Conservation (phyloP, 495 filamentous ascomycete species). For the Talaromyces trachyspermus region DNA sequence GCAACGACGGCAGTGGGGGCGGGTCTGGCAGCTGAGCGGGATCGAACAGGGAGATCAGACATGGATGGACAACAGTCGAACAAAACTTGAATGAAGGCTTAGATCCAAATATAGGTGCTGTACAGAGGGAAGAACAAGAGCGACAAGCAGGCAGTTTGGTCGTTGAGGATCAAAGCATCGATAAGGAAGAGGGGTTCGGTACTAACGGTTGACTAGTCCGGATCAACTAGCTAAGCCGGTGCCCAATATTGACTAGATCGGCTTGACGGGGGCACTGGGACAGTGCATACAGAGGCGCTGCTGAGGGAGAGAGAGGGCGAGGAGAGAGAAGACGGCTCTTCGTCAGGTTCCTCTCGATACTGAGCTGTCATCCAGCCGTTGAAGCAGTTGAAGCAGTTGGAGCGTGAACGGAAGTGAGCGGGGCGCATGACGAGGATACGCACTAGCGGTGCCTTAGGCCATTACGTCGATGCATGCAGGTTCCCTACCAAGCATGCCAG, state of each 20-base stretch:
- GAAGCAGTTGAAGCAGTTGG: not conserved
- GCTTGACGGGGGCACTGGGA: no score
- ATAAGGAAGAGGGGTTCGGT: not conserved
- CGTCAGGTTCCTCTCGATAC: no score
- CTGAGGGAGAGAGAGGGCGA: no score
- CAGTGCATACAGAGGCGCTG: no score
- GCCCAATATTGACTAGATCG: no score
- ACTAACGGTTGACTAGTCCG: not conserved
- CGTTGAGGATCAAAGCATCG: not conserved
- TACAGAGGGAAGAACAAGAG: not conserved
- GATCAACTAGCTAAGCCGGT: not conserved
- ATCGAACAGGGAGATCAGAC: not conserved
- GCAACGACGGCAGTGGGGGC: not conserved
- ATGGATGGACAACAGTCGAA: not conserved
- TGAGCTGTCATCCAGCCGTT: no score
- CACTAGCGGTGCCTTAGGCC: not conserved
- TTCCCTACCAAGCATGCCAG: no score
- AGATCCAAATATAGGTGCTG: not conserved
- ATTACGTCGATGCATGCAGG: not conserved
- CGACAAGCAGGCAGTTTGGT: not conserved
- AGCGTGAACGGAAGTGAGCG: not conserved
- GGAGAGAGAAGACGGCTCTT: no score
- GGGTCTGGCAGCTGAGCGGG: conserved; percentile 2
- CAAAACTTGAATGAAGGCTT: not conserved
- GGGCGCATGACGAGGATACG: conserved; percentile 3